These are phyloP conservation scores for Vaccinium darrowii DNA, from an alignment of 148 eudicot species.

Conservation along the genomic window DNA sequence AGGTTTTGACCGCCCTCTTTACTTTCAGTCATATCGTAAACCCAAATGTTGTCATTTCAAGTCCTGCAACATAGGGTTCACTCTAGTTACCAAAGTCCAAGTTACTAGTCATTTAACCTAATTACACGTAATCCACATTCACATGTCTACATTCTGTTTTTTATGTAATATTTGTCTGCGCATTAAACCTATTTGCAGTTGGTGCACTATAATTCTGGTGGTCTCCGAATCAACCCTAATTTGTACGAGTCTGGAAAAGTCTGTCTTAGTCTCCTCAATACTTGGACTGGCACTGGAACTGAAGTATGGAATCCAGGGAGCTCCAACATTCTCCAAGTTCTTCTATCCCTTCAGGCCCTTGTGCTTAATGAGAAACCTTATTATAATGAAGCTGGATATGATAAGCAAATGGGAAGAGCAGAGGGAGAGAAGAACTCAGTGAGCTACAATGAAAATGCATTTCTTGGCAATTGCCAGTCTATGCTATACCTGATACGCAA, in stretches of 20 bases:
- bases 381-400: conserved; percentile 93
- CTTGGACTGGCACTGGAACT: conserved; percentile 85
- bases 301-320: conserved; percentile 89
- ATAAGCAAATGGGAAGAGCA: conserved; percentile 71
- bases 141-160: neutral
- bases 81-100: neutral
- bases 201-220: conserved; percentile 87
- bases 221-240: conserved; percentile 92
- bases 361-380: conserved; percentile 95
- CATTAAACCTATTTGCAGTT: conserved; percentile 39
- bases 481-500: conserved; percentile 70
- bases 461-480: conserved; percentile 78
- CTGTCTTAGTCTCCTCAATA: conserved; percentile 94
- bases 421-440: conserved; percentile 94
- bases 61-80: neutral
- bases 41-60: neutral
- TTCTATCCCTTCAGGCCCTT: conserved; percentile 94
- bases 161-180: neutral
- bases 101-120: neutral
- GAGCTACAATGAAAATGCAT: conserved; percentile 90
- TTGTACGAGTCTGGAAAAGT: conserved; percentile 95
- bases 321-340: conserved; percentile 90
- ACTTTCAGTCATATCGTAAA: neutral
- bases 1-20: neutral
- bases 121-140: neutral